Evolutionary conservation across 495 filamentous ascomycete species (phyloP).

Genomic region (Trichocladium antarcticum): DNA sequence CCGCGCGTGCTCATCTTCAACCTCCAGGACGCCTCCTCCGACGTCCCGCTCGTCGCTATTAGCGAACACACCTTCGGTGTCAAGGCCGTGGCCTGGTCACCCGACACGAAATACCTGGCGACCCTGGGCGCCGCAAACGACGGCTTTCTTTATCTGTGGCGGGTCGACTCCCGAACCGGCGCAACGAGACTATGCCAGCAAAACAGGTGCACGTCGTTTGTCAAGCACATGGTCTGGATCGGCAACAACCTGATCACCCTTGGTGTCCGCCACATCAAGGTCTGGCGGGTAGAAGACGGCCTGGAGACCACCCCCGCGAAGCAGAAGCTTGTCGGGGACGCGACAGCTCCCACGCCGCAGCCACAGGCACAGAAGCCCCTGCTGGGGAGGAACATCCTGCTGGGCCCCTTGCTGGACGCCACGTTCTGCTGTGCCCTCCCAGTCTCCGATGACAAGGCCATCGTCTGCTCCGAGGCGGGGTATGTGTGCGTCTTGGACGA

Average conservation of each 20-base stretch:
- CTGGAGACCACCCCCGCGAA: slow-evolving; percentile 38
- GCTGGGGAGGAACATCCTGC: slow-evolving; percentile 56
- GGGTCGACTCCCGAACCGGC: slow-evolving; percentile 70
- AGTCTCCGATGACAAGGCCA: slow-evolving; percentile 56
- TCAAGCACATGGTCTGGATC: slow-evolving; percentile 82
- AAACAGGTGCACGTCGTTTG: slow-evolving; percentile 80
- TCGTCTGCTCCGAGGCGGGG: slow-evolving; percentile 61
- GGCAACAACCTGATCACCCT: slow-evolving; percentile 51
- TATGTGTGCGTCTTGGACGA: slow-evolving; percentile 76
- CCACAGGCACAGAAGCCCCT: slow-evolving; percentile 37
- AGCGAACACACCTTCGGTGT: slow-evolving; percentile 88
- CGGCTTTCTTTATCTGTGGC: slow-evolving; percentile 89
- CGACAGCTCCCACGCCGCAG: slow-evolving; percentile 22
- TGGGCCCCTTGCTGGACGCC: slow-evolving; percentile 65
- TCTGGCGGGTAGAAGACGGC: slow-evolving; percentile 72
- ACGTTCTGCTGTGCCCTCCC: slow-evolving; percentile 71
- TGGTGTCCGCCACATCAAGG: slow-evolving; percentile 84
- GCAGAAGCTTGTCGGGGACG: slow-evolving; percentile 34
- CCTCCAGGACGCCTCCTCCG: slow-evolving; percentile 62
- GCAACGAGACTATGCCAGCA: slow-evolving; percentile 77
- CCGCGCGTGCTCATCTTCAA: slow-evolving; percentile 86
- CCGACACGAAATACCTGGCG: slow-evolving; percentile 76
- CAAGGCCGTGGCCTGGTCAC: slow-evolving; percentile 76
- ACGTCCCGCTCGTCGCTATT: slow-evolving; percentile 73
- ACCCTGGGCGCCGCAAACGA: slow-evolving; percentile 82